Percentiles rank a stretch among this genome's conserved stretches.
Evolutionary conservation across 1,284 basidiomycete species (phyloP).

Genomic region (Hypsizygus ulmarius): DNA sequence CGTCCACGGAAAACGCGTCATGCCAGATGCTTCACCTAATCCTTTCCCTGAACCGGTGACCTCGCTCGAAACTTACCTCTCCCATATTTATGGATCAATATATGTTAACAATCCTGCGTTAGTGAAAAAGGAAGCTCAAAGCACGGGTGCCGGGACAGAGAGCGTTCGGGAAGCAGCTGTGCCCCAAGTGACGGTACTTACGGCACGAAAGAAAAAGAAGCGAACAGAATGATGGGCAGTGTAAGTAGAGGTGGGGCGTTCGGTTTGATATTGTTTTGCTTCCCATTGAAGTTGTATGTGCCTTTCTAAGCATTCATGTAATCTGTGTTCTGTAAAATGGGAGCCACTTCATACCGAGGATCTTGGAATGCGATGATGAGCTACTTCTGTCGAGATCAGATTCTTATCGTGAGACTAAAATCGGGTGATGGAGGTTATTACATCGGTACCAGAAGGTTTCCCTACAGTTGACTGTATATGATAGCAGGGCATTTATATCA

Average conservation of each 20-base stretch:
- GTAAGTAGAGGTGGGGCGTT: slow-evolving; percentile 11
- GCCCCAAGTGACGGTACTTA: slow-evolving; percentile 51
- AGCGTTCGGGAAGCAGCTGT: slow-evolving; percentile 14
- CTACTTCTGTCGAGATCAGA: not conserved
- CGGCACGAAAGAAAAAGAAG: slow-evolving; percentile 64
- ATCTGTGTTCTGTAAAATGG: not conserved
- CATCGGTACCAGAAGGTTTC: too few species aligned
- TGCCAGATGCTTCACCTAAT: slow-evolving; percentile 58
- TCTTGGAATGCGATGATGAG: not conserved
- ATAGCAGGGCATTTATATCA: too few species aligned
- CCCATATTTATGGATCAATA: slow-evolving; percentile 55
- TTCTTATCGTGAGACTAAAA: not conserved
- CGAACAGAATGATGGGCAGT: slow-evolving; percentile 27
- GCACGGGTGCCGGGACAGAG: slow-evolving; percentile 12
- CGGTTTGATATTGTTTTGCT: slow-evolving; percentile 5
- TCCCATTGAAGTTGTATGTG: not conserved
- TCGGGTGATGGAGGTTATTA: too few species aligned
- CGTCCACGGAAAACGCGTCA: slow-evolving; percentile 22
- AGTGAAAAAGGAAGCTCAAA: slow-evolving; percentile 19
- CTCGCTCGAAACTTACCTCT: slow-evolving; percentile 55
- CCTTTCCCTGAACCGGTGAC: slow-evolving; percentile 63
- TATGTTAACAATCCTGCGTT: slow-evolving; percentile 45
- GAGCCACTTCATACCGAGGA: not conserved
- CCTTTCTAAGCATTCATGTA: not conserved
- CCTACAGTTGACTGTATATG: too few species aligned